Evolutionary conservation across 2,329 filamentous ascomycete genomes (phyloP), one percentile per base, ranked within the genome.

Genomic region (Pestalotiopsis sp.): DNA sequence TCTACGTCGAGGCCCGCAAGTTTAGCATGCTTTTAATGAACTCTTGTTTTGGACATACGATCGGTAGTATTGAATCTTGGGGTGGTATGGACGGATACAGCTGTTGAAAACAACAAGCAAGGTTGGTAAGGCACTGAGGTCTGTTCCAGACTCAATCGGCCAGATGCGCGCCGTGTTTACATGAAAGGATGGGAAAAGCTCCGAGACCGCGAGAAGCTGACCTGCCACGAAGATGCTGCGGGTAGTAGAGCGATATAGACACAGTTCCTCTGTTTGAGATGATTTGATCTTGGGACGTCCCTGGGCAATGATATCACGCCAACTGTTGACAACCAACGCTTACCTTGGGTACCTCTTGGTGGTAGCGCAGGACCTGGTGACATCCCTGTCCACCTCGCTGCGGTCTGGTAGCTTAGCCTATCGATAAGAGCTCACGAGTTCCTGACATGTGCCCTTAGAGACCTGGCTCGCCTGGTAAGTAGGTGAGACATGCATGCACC

Each of bases 391-490:
- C 44, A 52, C 44, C 44, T 52, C n/a, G 44, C 17, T 9, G 6
- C 17, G 44, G 14, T 48, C n/a, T n/a, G 44, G n/a, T 52, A 52
- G 17, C 44, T 52, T 52, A 52, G 44, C 7, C 44, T 68, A 68
- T 68, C 67, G 67, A 68, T 68, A 68, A 66, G 67, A 68, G 63
- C 67, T 68, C 67, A 68, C 67, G 67, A 68, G 66, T 62, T 40
- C 38, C 24, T 30, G 55, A 57, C 66, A 68, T 58, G 57, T 68
- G 66, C 55, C 62, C 40, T n/a, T 30, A 2, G 20, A 52, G 44
- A 9, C 44, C 14, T 20, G 10, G 44, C 7, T n/a, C 14, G 17
- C 17, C 44, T 52, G 14, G 44, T 52, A 9, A 9, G 7, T 20
- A 14, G 44, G 17, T 20, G 44, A 52, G 44, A 52, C 44, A 52